These are phyloP conservation scores for Fistulifera pelliculosa DNA, from an alignment of 108 stramenopile genomes.

Conservation along the genomic window DNA sequence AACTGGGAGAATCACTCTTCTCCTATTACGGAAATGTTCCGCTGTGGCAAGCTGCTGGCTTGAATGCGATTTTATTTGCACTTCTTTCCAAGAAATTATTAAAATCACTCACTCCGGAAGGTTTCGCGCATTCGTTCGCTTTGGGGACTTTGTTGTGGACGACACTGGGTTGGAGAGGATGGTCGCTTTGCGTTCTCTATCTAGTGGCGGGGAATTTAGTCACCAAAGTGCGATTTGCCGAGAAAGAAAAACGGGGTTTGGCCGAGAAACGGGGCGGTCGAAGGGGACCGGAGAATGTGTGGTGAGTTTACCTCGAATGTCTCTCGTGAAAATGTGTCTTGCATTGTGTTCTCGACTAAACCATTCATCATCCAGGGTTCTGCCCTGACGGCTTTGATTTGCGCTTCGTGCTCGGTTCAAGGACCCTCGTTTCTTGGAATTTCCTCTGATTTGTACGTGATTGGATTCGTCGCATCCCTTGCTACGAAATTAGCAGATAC, in stretches of 20 bases:
- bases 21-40: conserved; percentile 45
- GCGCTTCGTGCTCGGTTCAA: conserved; percentile 50
- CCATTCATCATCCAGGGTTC: conserved; percentile 47
- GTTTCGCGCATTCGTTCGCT: conserved; percentile 61
- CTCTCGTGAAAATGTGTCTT: no score
- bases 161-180: conserved; percentile 77
- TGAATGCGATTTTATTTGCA: conserved; percentile 62
- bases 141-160: conserved; percentile 79
- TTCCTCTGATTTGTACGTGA: conserved; percentile 41
- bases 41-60: conserved; percentile 32
- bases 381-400: conserved; percentile 66
- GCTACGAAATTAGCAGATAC: conserved; percentile 94
- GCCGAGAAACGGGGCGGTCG: conserved; percentile 88
- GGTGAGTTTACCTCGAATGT: conserved; percentile 28
- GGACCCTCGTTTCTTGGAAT: conserved; percentile 43
- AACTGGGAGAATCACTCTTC: conserved; percentile 27
- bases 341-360: background rate
- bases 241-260: conserved; percentile 84
- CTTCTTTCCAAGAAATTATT: conserved; percentile 39
- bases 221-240: conserved; percentile 83
- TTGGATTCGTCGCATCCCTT: conserved; percentile 84
- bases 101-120: conserved; percentile 70
- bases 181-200: conserved; percentile 84
- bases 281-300: conserved; percentile 94
- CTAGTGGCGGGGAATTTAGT: conserved; percentile 72